Evolutionary conservation across 495 filamentous ascomycete species (phyloP).

Genomic region (Podospora didyma): DNA sequence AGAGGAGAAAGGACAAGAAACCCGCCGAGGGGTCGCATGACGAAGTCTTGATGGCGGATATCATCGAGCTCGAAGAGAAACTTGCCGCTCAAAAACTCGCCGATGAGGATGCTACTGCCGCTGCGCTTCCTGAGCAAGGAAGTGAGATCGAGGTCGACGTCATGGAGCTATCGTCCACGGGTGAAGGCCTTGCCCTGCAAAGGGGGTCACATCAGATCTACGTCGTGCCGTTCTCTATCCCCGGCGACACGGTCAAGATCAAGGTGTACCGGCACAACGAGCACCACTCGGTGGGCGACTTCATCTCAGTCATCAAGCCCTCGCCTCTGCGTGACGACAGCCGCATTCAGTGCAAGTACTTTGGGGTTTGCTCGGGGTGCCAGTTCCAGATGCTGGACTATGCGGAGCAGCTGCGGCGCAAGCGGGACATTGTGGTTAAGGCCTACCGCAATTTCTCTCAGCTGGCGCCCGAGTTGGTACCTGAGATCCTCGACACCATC

Average conservation of each 20-base stretch:
- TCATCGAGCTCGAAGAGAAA: slow-evolving; percentile 59
- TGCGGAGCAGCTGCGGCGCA: slow-evolving; percentile 75
- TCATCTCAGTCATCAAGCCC: slow-evolving; percentile 69
- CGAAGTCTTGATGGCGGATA: slow-evolving; percentile 70
- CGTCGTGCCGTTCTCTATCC: slow-evolving; percentile 79
- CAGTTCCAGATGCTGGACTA: slow-evolving; percentile 98
- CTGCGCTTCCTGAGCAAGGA: slow-evolving; percentile 59
- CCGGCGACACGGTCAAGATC: slow-evolving; percentile 74
- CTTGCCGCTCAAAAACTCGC: slow-evolving; percentile 48
- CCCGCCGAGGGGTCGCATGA: slow-evolving; percentile 51
- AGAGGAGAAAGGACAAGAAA: slow-evolving; percentile 21
- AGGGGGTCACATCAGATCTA: slow-evolving; percentile 69
- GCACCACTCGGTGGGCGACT: slow-evolving; percentile 71
- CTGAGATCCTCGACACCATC: slow-evolving; percentile 76
- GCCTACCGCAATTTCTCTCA: slow-evolving; percentile 89
- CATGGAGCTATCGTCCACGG: slow-evolving; percentile 76
- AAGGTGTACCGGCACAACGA: slow-evolving; percentile 69
- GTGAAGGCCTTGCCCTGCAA: slow-evolving; percentile 74
- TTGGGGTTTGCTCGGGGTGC: slow-evolving; percentile 81
- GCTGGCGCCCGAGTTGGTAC: slow-evolving; percentile 69
- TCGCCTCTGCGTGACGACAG: slow-evolving; percentile 74
- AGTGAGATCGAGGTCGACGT: slow-evolving; percentile 77
- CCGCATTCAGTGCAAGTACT: slow-evolving; percentile 78
- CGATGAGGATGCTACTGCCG: slow-evolving; percentile 22
- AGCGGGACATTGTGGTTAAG: slow-evolving; percentile 81